These are phyloP conservation scores for Glonium stellatum DNA, from an alignment of 495 filamentous ascomycete genomes.

Conservation along the genomic window DNA sequence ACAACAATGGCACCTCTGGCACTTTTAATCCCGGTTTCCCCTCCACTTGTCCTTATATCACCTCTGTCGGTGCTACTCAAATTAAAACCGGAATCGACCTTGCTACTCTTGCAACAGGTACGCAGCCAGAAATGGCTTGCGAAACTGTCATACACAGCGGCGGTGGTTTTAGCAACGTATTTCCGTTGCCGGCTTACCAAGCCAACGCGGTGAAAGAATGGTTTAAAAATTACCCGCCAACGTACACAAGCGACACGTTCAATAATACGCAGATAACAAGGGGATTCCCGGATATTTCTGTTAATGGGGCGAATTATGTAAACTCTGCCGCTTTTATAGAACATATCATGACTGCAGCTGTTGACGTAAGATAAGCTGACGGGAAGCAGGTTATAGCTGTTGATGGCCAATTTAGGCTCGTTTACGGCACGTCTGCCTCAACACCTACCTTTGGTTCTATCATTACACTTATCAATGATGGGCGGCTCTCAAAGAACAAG, in stretches of 20 bases:
- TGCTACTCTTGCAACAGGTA: conserved; percentile 12
- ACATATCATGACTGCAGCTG: too few species aligned
- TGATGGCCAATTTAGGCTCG: background rate
- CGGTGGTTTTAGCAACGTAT: conserved; percentile 66
- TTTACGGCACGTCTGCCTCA: conserved; percentile 9
- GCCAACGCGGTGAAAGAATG: conserved; percentile 44
- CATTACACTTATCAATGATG: background rate
- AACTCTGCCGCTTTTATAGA: too few species aligned
- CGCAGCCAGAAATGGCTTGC: conserved; percentile 12
- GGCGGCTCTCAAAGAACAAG: conserved; percentile 2
- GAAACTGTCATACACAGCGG: conserved; percentile 41
- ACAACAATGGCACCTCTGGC: conserved; percentile 11
- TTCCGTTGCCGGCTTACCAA: conserved; percentile 54
- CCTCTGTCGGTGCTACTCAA: conserved; percentile 28
- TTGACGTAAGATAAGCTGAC: too few species aligned
- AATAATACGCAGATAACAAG: conserved; percentile 56
- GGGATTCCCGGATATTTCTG: conserved; percentile 59
- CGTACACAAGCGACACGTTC: conserved; percentile 43
- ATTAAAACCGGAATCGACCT: conserved; percentile 30
- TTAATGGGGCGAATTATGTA: conserved; percentile 31
- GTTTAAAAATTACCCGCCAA: conserved; percentile 42
- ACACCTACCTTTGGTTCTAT: conserved; percentile 9
- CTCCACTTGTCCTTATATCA: conserved; percentile 46
- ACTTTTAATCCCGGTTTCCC: conserved; percentile 35
- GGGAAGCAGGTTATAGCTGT: background rate